Conservation (phyloP, 306 rosid species). For the Vicia villosa region DNA sequence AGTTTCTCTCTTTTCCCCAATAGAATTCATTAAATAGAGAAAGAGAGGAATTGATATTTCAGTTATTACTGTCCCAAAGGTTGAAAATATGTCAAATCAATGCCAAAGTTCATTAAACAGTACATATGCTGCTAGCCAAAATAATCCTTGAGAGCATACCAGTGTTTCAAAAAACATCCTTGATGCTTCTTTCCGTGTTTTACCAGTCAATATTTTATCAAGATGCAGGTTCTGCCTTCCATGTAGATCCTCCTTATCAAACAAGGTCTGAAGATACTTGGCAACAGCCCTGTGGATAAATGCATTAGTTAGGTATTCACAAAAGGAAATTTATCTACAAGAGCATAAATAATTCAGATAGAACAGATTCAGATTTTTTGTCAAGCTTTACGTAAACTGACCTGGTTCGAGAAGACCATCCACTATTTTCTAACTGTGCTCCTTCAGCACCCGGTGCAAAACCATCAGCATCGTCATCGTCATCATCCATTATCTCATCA, state of each 20-base stretch:
- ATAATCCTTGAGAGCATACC: slow-evolving; percentile 52
- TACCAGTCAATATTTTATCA: slow-evolving; percentile 64
- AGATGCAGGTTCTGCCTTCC: slow-evolving; percentile 70
- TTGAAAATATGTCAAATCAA: slow-evolving; percentile 16
- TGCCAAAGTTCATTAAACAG: slow-evolving; percentile 7
- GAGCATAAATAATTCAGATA: slow-evolving; percentile 13
- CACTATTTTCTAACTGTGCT: slow-evolving; percentile 73
- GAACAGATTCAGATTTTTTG: not conserved
- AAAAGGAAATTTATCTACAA: slow-evolving; percentile 12
- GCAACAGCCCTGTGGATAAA: slow-evolving; percentile 75
- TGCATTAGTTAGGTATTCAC: slow-evolving; percentile 26
- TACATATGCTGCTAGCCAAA: not conserved
- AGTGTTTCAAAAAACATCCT: slow-evolving; percentile 53
- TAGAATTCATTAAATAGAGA: slow-evolving; percentile 5
- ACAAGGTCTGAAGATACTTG: slow-evolving; percentile 84
- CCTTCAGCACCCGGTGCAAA: slow-evolving; percentile 61
- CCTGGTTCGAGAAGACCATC: slow-evolving; percentile 99
- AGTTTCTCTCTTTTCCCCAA: not conserved
- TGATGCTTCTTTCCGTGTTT: slow-evolving; percentile 52
- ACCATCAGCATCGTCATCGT: slow-evolving; percentile 64
- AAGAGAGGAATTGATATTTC: not conserved
- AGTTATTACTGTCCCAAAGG: slow-evolving; percentile 15
- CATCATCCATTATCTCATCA: slow-evolving; percentile 71
- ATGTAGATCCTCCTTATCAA: slow-evolving; percentile 69
- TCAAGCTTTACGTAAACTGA: slow-evolving; percentile 41